Base-by-base conservation (phyloP, 1,139 yeast species). In the Hansenula sp. region DNA sequence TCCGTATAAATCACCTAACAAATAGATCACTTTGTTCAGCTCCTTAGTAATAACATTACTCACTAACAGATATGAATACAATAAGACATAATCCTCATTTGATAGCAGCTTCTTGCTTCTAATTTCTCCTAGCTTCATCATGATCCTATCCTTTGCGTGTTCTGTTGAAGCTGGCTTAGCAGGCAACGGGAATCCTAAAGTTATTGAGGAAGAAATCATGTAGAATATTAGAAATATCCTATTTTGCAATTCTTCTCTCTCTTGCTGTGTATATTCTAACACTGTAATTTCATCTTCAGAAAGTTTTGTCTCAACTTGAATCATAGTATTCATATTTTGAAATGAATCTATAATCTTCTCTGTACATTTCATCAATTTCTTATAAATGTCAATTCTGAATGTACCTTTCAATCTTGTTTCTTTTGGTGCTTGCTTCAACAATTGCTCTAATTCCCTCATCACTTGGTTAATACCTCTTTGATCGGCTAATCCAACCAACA, bases 321-420 rank as follows among this genome's bases (percentile, higher is more conserved):
- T 79, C 66, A 87, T 76, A 30, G 83, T 75, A 46, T 78, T 77
- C 65, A 87, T 71, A 54, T 86, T 85, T 59, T 84, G 90, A 55
- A 78, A 83, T 0, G 91, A 82, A 59, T 87, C 94, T 15, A 86
- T 68, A 27, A 88, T 82, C 29, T 73, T 72, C 40, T 85, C 82
- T 0, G 94, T 84, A 7, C 77, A 67, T 16, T 64, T 62, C 19
- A 87, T 59, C 18, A 88, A 60, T 37, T 64, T 67, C 32, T 68
- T 66, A 60, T 84, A 88, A 1, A 71, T 68, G 2, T 62, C 66
- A 3, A 63, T 59, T 1, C 93, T 90, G 51, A 86, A 88, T 12
- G 74, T 73, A 0, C 96, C 96, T 55, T 87, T 84, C 41, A 88
- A 65, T 38, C 96, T 70, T 44, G 84, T 70, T 58, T 88, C 96